These are phyloP conservation scores for Geranium rotundifolium DNA, from an alignment of 345 rosid species.

Conservation along the genomic window DNA sequence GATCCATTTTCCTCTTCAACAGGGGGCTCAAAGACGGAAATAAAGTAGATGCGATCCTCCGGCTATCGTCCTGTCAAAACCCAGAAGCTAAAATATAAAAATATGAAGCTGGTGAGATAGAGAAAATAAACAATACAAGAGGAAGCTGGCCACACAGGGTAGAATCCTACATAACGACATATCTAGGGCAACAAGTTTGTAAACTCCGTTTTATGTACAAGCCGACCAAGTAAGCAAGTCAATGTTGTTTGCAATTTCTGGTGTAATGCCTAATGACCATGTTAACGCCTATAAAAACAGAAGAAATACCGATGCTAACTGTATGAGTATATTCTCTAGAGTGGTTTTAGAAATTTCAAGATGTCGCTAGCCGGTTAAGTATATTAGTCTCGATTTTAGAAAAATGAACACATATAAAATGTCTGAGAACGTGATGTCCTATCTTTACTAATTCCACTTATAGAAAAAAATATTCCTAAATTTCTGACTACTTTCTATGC, in stretches of 20 bases:
- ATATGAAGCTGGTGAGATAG: neutral
- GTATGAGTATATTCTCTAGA: neutral
- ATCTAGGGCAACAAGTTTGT: neutral
- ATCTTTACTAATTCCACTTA: too few relatives aligned
- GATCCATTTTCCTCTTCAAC: constrained; percentile 68
- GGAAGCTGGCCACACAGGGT: neutral
- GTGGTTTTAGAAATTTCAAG: neutral
- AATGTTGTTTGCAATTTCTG: too few relatives aligned
- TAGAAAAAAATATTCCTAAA: too few relatives aligned
- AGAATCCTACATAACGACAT: neutral
- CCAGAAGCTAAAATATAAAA: constrained; percentile 7
- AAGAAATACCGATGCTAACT: neutral
- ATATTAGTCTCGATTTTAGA: neutral
- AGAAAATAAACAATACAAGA: neutral
- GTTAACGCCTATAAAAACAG: too few relatives aligned
- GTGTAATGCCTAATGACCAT: too few relatives aligned
- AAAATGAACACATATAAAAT: too few relatives aligned
- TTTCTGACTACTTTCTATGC: too few relatives aligned
- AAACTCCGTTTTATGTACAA: too few relatives aligned
- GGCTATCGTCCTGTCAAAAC: constrained; percentile 67
- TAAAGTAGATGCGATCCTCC: constrained; percentile 56
- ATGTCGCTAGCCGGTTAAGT: neutral
- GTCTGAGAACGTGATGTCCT: too few relatives aligned
- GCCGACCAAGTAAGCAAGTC: too few relatives aligned
- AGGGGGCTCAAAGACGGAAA: constrained; percentile 61